A percentile compares a stretch with the other conserved stretches of the same genome.
phyloP scores from a whole-genome alignment of 2,329 filamentous ascomycete species.

The Nemania sp. region DNA sequence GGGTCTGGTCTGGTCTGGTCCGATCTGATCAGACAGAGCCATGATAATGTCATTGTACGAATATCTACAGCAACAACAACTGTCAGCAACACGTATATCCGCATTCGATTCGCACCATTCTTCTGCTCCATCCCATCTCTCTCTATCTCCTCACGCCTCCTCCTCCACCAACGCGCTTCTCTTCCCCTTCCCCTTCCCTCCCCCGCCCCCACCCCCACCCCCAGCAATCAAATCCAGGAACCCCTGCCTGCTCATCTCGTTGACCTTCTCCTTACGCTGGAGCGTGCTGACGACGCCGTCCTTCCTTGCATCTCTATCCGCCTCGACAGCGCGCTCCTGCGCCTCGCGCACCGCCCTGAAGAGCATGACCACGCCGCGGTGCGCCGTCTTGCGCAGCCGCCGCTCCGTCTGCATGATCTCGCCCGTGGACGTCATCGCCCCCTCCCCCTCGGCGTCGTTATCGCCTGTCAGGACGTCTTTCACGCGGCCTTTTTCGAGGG shows the following conservation, averaged over 20 bases:
- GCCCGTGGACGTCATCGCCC: constrained; percentile 51
- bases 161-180: constrained; percentile 62
- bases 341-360: constrained; percentile 95
- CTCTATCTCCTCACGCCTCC: constrained; percentile 50
- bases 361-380: constrained; percentile 90
- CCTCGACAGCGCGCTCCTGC: constrained; percentile 84
- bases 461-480: constrained; percentile 77
- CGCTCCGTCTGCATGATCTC: constrained; percentile 73
- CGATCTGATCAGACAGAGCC: too few species aligned
- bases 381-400: constrained; percentile 80
- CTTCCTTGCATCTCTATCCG: constrained; percentile 68
- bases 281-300: constrained; percentile 77
- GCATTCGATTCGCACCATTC: too few species aligned
- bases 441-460: constrained; percentile 50
- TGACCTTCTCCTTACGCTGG: constrained; percentile 82
- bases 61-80: too few species aligned
- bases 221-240: constrained; percentile 87
- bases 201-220: constrained; percentile 60
- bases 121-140: too few species aligned
- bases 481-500: constrained; percentile 83
- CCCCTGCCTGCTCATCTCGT: constrained; percentile 95
- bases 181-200: constrained; percentile 61
- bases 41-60: constrained; percentile 21
- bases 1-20: too few species aligned
- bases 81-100: too few species aligned